These are phyloP conservation scores for Gomphus bonarii DNA, from an alignment of 1,284 basidiomycete species.

Conservation along the genomic window DNA sequence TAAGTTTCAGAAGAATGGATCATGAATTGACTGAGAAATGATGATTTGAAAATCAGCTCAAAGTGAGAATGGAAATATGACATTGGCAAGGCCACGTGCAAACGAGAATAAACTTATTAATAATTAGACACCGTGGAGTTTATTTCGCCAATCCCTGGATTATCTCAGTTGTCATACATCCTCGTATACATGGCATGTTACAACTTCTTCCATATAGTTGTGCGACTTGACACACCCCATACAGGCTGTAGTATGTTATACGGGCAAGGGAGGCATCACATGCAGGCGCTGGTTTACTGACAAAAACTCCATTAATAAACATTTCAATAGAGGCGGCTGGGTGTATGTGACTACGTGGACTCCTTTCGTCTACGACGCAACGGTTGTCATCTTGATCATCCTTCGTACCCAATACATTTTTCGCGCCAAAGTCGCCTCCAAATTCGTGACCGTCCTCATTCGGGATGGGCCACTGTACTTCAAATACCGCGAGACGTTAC, in stretches of 20 bases:
- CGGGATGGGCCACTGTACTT: conserved; percentile 47
- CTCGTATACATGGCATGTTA: background rate
- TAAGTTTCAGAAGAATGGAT: too few species aligned
- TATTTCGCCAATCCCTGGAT: too few species aligned
- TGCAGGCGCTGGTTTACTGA: background rate
- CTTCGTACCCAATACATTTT: conserved; percentile 33
- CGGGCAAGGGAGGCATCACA: conserved; percentile 26
- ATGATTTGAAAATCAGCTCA: too few species aligned
- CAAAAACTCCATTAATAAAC: background rate
- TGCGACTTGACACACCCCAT: background rate
- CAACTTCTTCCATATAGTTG: background rate
- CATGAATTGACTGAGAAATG: too few species aligned
- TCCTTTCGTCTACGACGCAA: conserved; percentile 43
- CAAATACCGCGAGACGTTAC: conserved; percentile 24
- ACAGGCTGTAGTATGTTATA: conserved; percentile 48
- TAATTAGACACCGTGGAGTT: too few species aligned
- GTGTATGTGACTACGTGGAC: conserved; percentile 45
- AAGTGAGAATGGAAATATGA: too few species aligned
- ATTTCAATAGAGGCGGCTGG: background rate
- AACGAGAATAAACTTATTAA: too few species aligned
- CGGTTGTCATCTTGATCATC: conserved; percentile 38
- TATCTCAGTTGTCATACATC: conserved; percentile 3
- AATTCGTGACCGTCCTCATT: conserved; percentile 34
- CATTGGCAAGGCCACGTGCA: too few species aligned
- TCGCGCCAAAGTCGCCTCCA: conserved; percentile 26